Conservation (phyloP, 768 basidiomycete species). For the Candolleomyces eurysporus region DNA sequence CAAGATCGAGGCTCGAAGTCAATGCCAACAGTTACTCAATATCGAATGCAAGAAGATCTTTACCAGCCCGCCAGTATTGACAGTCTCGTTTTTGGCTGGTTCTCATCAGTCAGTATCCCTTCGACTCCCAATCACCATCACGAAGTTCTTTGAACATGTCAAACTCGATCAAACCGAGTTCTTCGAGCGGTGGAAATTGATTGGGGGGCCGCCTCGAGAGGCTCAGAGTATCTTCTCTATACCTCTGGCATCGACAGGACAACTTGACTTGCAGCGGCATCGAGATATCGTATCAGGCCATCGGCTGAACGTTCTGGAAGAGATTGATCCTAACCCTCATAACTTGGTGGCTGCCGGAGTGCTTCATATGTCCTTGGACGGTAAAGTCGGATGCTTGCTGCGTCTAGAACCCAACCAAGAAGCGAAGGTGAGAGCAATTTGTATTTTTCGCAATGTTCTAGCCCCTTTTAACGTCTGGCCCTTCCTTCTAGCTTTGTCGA, state of each 20-base stretch:
- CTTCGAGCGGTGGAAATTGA: conserved; percentile 98
- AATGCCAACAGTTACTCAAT: conserved; percentile 90
- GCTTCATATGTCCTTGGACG: conserved; percentile 84
- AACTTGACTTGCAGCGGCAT: conserved; percentile 73
- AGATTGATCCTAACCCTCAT: conserved; percentile 90
- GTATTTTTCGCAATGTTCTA: background rate
- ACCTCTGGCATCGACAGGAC: conserved; percentile 58
- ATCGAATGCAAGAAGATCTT: conserved; percentile 94
- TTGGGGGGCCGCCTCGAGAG: conserved; percentile 93
- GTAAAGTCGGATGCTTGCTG: conserved; percentile 94
- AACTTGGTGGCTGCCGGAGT: conserved; percentile 97
- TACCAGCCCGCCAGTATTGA: conserved; percentile 69
- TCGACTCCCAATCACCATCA: conserved; percentile 81
- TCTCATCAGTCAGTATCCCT: conserved; percentile 85
- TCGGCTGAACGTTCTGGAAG: conserved; percentile 72
- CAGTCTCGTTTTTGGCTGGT: conserved; percentile 89
- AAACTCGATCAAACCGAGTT: conserved; percentile 81
- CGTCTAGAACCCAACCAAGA: conserved; percentile 94
- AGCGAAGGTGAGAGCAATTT: conserved; percentile 67
- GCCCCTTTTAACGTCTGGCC: background rate
- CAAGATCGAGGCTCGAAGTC: conserved; percentile 76
- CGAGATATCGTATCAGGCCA: conserved; percentile 77
- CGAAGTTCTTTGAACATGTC: conserved; percentile 94
- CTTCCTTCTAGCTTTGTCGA: conserved; percentile 69
- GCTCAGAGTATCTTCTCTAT: conserved; percentile 87